Percentiles rank a stretch among this genome's conserved stretches.
These are phyloP conservation scores for Theileria parva DNA, from an alignment of 169 alveolate species.

Conservation along the genomic window DNA sequence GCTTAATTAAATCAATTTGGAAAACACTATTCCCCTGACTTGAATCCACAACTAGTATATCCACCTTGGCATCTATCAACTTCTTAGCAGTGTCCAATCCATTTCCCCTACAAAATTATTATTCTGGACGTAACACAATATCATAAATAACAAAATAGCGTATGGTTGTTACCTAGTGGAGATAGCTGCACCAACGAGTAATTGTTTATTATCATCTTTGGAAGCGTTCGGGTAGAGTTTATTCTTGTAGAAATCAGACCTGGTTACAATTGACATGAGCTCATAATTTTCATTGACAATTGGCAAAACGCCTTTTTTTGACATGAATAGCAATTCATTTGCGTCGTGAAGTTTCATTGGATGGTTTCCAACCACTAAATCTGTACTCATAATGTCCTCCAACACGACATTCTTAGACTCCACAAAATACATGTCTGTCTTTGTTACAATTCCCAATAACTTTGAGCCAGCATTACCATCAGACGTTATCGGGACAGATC, in stretches of 20 bases:
- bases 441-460: conserved; percentile 85
- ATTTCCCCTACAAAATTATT: conserved; percentile 28
- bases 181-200: conserved; percentile 87
- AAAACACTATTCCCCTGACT: conserved; percentile 91
- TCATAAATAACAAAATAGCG: background rate
- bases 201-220: conserved; percentile 84
- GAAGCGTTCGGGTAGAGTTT: conserved; percentile 85
- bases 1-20: conserved; percentile 85
- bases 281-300: conserved; percentile 82
- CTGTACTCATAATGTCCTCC: conserved; percentile 82
- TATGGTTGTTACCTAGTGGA: conserved; percentile 65
- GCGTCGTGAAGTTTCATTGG: conserved; percentile 85
- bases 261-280: conserved; percentile 83
- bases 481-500: conserved; percentile 85
- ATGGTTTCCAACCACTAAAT: conserved; percentile 78
- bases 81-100: conserved; percentile 66
- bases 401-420: conserved; percentile 76
- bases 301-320: conserved; percentile 84
- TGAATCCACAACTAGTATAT: conserved; percentile 87
- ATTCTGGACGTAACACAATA: background rate
- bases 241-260: conserved; percentile 86
- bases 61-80: conserved; percentile 72
- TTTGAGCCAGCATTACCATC: conserved; percentile 84
- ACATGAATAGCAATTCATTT: conserved; percentile 73
- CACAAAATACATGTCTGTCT: conserved; percentile 84